Base-by-base conservation (phyloP, 2,329 filamentous ascomycete genomes). In the Aspergillus japonicus region DNA sequence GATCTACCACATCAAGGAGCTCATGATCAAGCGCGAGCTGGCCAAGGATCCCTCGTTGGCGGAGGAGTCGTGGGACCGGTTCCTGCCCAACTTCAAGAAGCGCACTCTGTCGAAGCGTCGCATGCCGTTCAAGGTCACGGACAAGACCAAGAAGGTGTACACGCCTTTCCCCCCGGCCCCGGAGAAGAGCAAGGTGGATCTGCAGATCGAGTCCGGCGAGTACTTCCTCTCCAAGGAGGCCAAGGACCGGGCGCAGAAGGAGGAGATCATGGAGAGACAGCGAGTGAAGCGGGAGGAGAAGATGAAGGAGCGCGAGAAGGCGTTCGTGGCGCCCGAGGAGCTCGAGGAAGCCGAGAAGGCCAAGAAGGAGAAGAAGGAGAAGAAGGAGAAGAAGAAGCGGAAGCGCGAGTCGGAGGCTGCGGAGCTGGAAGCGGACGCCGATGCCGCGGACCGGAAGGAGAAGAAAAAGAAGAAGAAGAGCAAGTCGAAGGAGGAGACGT, bases 111-210 rank as follows among this genome's bases (percentile, higher is more conserved):
- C 87, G 80, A 93, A 92, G 81, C 85, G 95, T 66, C 86, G 87
- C 67, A 87, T 88, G 68, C 96, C 95, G 0, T 86, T 86, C 82
- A 92, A 91, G 71, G 88, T 99, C 73, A 92, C 86, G 56, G 93
- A 99, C 82, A 99, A 99, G 85, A 78, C 82, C 73, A 96, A 94
- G 85, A 98, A 96, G 85, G 78, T 83, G 12, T 99, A 97, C 82
- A 99, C 96, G 66, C 94, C 95, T 10, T 99, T 99, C 87, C 95
- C 95, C 52, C 95, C 95, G 6, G 86, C 92, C 48, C 92, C 93
- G 66, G 94, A 99, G 83, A 96, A 96, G 90, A 97, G 93, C 86
- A 99, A 98, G 86, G 86, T 99, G 69, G 95, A 99, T 78, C 80
- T 92, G 77, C 94, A 99, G 84, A 96, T 99, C 81, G 95, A 99